Conservation (phyloP, 2,329 filamentous ascomycete species). For the Fusarium armeniacum region DNA sequence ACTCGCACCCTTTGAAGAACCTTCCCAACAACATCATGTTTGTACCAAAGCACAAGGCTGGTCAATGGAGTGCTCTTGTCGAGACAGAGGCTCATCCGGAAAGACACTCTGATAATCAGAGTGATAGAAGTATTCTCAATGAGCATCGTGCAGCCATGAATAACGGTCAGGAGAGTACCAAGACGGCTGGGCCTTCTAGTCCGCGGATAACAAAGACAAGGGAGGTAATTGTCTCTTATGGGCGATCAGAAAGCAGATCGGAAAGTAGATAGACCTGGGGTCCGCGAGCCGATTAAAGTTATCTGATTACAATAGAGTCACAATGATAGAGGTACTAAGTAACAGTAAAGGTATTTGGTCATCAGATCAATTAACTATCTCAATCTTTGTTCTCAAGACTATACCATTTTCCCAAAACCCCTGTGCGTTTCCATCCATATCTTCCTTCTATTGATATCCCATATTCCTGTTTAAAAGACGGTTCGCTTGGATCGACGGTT, state of each 20-base stretch:
- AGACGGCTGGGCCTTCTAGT: not conserved
- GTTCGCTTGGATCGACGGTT: slow-evolving; percentile 28
- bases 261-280: not conserved
- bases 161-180: not conserved
- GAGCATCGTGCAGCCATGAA: slow-evolving; percentile 11
- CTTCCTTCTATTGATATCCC: not conserved
- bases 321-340: not conserved
- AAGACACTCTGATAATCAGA: slow-evolving; percentile 27
- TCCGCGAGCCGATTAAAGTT: fast-evolving
- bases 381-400: not conserved
- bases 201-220: slow-evolving; percentile 9
- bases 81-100: slow-evolving; percentile 31
- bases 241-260: not conserved
- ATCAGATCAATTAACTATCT: slow-evolving; percentile 24
- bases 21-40: slow-evolving; percentile 37
- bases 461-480: not conserved
- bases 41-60: slow-evolving; percentile 39
- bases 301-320: not conserved
- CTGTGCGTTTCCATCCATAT: not conserved
- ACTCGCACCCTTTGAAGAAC: slow-evolving; percentile 31
- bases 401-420: not conserved
- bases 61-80: slow-evolving; percentile 38
- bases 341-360: not conserved
- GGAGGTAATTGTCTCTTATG: slow-evolving; percentile 33
- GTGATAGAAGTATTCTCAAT: slow-evolving; percentile 36